Base-by-base conservation (phyloP, 2,329 filamentous ascomycete species). In the Xylogone sp. region DNA sequence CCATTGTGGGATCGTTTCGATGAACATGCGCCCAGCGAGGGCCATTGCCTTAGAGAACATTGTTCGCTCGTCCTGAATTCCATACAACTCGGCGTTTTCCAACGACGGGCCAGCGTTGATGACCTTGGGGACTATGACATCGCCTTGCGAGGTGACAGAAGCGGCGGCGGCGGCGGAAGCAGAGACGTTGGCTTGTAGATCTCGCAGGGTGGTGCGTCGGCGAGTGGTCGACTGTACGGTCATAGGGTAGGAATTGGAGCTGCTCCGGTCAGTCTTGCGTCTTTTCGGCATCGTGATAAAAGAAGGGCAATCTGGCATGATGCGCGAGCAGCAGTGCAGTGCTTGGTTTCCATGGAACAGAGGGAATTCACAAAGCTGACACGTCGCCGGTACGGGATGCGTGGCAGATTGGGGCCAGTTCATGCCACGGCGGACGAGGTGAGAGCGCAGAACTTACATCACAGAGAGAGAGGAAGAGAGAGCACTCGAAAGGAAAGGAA, bases 1-100 rank as follows among this genome's bases (percentile, higher is more conserved):
- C 78, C 81, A 86, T 68, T 78, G 77, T 27, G 82, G 80, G 53
- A 86, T 78, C 3, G 77, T 79, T 64, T 80, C 76, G 59, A 79
- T 77, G 57, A 79, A 75, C 54, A 81, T 75, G 58, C 75, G 75
- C 51, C 76, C 76, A 42, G 73, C 71, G 55, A 78, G 68, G 46
- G 73, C 76, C 70, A 78, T 71, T 55, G 75, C 70, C 61, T 74
- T 75, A 55, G 74, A 75, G 58, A 72, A 73, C 51, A 75, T 69
- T 51, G 75, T 70, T 49, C 75, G 70, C 60, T 75, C 71, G 67
- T 80, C 76, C 64, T 77, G 71, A 62, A 79, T 78, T 56, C 77
- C 76, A 67, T 78, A 78, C 68, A 77, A 72, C 57, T 78, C 71
- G 54, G 76, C 76, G 68, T 79, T 77, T 64, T 79, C 75, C 59